Conservation (phyloP, 2,329 filamentous ascomycete species). For the Ophiocordyceps robertsii region DNA sequence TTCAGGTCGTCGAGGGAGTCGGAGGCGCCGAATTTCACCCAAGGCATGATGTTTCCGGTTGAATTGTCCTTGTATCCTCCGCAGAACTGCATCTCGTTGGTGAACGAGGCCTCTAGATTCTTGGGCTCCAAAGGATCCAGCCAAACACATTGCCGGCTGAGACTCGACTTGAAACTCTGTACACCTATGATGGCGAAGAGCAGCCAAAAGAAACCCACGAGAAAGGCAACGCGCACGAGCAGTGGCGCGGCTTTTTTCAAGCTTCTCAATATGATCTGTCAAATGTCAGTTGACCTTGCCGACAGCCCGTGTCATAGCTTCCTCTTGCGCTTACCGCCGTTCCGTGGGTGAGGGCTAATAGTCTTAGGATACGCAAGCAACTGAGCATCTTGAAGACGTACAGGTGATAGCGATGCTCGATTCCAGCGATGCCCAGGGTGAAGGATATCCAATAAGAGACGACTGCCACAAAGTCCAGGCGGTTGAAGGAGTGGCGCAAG, state of each 20-base stretch:
- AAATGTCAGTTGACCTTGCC: slow-evolving; percentile 4
- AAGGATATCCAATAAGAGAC: slow-evolving; percentile 94
- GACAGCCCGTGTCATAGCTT: not conserved
- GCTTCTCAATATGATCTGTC: slow-evolving; percentile 78
- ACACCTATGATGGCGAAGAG: slow-evolving; percentile 94
- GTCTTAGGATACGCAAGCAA: slow-evolving; percentile 78
- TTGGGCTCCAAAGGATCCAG: slow-evolving; percentile 47
- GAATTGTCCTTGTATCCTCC: slow-evolving; percentile 61
- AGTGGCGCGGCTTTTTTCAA: slow-evolving; percentile 89
- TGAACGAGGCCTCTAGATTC: slow-evolving; percentile 42
- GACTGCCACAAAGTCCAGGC: slow-evolving; percentile 87
- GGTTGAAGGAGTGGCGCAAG: slow-evolving; percentile 87
- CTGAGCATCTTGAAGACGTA: slow-evolving; percentile 96
- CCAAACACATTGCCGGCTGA: slow-evolving; percentile 69
- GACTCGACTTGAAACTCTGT: slow-evolving; percentile 84
- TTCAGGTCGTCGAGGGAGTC: slow-evolving; percentile 31
- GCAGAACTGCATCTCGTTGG: slow-evolving; percentile 63
- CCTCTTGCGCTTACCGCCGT: slow-evolving; percentile 53
- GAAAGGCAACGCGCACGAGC: slow-evolving; percentile 81
- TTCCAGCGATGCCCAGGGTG: slow-evolving; percentile 51
- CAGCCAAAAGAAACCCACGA: slow-evolving; percentile 96
- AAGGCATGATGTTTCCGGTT: slow-evolving; percentile 48
- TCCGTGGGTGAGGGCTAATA: slow-evolving; percentile 85
- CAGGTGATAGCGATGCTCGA: slow-evolving; percentile 58
- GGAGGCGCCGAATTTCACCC: slow-evolving; percentile 36